These are phyloP conservation scores for Vitis hybrid DNA, from an alignment of 177 flowering plant genomes.

Conservation along the genomic window DNA sequence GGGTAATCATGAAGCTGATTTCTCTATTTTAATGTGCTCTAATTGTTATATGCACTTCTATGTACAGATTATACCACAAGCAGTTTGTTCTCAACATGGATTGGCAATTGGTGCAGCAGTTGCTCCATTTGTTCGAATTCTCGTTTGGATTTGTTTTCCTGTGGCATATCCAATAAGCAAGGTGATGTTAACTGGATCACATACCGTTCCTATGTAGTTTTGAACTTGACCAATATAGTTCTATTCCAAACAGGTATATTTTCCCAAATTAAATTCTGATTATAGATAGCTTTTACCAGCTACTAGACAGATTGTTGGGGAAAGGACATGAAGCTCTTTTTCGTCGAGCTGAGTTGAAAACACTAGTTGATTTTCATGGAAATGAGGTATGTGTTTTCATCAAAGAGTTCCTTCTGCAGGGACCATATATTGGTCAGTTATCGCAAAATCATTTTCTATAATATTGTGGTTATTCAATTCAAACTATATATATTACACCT, in stretches of 20 bases:
- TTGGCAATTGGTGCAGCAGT: constrained; percentile 72
- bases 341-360: constrained; percentile 51
- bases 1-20: neutral
- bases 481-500: too few species aligned
- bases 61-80: constrained; percentile 72
- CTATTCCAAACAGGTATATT: too few species aligned
- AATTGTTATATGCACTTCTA: neutral
- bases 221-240: too few species aligned
- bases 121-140: constrained; percentile 48
- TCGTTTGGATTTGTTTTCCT: constrained; percentile 56
- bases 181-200: constrained; percentile 18
- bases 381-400: constrained; percentile 30
- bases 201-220: neutral
- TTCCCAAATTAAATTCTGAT: too few species aligned
- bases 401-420: neutral
- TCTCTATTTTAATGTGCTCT: neutral
- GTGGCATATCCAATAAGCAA: constrained; percentile 74
- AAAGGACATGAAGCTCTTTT: constrained; percentile 39
- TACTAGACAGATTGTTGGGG: constrained; percentile 41
- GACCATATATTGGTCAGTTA: too few species aligned
- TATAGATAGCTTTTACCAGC: constrained; percentile 19
- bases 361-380: constrained; percentile 44
- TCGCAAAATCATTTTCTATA: too few species aligned
- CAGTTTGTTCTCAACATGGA: constrained; percentile 76
- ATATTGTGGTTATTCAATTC: too few species aligned